Percentiles rank a stretch among this genome's conserved stretches.
Conservation (phyloP, 75 land plant genomes). For the Selaginella moellendorffii region DNA sequence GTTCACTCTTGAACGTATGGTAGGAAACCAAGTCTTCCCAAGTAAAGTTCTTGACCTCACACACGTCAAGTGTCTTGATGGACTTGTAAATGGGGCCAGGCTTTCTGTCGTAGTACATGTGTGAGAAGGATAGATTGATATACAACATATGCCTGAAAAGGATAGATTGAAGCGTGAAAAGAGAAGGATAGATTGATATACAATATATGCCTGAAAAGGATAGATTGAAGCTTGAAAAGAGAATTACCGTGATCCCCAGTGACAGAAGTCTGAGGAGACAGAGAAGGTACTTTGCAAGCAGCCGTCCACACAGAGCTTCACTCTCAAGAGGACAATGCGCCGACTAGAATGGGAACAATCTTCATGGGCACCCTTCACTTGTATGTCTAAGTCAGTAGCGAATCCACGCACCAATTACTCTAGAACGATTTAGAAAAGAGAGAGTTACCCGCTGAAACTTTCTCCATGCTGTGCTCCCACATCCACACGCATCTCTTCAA, state of each 20-base stretch:
- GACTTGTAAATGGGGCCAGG: conserved; percentile 84
- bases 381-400: background rate
- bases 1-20: too few relatives aligned
- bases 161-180: conserved; percentile 30
- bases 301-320: conserved; percentile 67
- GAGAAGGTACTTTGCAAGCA: conserved; percentile 88
- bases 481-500: conserved; percentile 67
- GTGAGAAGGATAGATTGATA: conserved; percentile 30
- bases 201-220: too few relatives aligned
- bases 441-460: conserved; percentile 71
- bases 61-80: conserved; percentile 68
- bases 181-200: background rate
- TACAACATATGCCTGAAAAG: too few relatives aligned
- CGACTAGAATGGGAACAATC: conserved; percentile 87
- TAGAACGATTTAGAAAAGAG: too few relatives aligned
- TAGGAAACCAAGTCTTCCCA: too few relatives aligned
- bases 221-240: conserved; percentile 1
- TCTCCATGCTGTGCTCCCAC: conserved; percentile 91
- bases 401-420: too few relatives aligned
- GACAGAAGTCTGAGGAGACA: conserved; percentile 89
- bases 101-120: conserved; percentile 64
- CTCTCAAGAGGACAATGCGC: conserved; percentile 59
- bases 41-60: too few relatives aligned
- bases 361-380: conserved; percentile 58
- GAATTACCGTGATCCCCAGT: conserved; percentile 76